A percentile compares a stretch with the other conserved stretches of the same genome.
These are phyloP conservation scores for Fusarium sp. DNA, from an alignment of 2,329 filamentous ascomycete genomes.

Conservation along the genomic window DNA sequence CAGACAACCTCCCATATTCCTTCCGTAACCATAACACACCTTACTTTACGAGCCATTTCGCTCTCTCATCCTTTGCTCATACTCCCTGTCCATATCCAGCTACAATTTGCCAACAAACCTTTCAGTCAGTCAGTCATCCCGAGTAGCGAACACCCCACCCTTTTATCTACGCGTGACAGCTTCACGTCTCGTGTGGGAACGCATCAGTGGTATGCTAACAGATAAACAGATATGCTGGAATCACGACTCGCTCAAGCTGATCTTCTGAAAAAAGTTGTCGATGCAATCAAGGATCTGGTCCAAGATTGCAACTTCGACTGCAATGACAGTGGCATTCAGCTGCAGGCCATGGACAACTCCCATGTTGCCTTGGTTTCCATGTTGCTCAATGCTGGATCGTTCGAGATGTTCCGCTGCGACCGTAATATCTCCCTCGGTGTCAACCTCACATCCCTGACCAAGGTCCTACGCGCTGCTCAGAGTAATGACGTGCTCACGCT, in stretches of 20 bases:
- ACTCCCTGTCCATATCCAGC: background rate
- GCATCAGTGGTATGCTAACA: constrained; percentile 25
- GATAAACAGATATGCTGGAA: constrained; percentile 79
- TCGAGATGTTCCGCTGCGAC: constrained; percentile 96
- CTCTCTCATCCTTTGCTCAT: background rate
- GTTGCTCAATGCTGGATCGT: constrained; percentile 95
- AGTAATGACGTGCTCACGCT: constrained; percentile 94
- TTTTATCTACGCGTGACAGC: constrained; percentile 24
- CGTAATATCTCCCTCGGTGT: constrained; percentile 98
- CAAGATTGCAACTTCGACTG: constrained; percentile 99
- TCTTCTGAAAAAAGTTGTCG: constrained; percentile 97
- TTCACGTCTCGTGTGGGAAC: background rate
- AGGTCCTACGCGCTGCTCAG: constrained; percentile 93
- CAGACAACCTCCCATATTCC: constrained; percentile 6
- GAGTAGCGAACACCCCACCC: constrained; percentile 29
- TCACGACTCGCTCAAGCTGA: constrained; percentile 94
- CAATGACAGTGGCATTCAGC: constrained; percentile 98
- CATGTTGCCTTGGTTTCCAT: constrained; percentile 99
- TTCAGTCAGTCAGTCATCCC: constrained; percentile 25
- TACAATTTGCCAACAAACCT: background rate
- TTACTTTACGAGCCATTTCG: background rate
- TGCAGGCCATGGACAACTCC: constrained; percentile 99
- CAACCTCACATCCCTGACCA: constrained; percentile 95
- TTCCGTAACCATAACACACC: background rate
- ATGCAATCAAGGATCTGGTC: constrained; percentile 98